These are phyloP conservation scores for Byssochlamys sp. DNA, from an alignment of 2,329 filamentous ascomycete genomes.

Conservation along the genomic window DNA sequence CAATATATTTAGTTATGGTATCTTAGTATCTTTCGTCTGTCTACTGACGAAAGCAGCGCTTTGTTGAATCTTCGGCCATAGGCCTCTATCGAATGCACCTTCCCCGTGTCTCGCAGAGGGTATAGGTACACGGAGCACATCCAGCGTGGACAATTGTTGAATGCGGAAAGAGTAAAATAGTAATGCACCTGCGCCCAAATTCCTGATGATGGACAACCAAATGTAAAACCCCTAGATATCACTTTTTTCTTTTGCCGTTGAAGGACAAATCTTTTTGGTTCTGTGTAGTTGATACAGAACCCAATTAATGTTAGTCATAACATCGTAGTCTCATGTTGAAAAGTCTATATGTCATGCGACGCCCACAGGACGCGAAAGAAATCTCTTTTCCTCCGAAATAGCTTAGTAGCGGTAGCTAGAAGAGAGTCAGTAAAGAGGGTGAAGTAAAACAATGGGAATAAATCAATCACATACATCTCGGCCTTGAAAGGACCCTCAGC, in stretches of 20 bases:
- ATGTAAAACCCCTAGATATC: slow-evolving; percentile 24
- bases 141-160: slow-evolving; percentile 88
- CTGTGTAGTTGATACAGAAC: slow-evolving; percentile 30
- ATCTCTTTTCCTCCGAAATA: slow-evolving; percentile 9
- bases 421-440: slow-evolving; percentile 8
- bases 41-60: neutral
- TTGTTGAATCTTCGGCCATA: neutral
- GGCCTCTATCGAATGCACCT: neutral
- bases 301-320: slow-evolving; percentile 42
- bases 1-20: neutral
- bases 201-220: slow-evolving; percentile 5
- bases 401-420: slow-evolving; percentile 59
- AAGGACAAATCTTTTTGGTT: slow-evolving; percentile 48
- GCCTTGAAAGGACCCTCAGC: slow-evolving; percentile 89
- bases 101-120: neutral
- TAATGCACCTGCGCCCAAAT: neutral
- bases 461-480: slow-evolving; percentile 59
- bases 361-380: slow-evolving; percentile 15
- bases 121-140: slow-evolving; percentile 53
- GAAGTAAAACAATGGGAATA: neutral
- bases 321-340: slow-evolving; percentile 53
- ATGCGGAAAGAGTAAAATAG: neutral
- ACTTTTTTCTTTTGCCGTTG: slow-evolving; percentile 47
- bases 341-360: slow-evolving; percentile 33
- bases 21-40: neutral